Conservation (phyloP, 202 grass and related monocot genomes). For the Brachypodium distachyon region DNA sequence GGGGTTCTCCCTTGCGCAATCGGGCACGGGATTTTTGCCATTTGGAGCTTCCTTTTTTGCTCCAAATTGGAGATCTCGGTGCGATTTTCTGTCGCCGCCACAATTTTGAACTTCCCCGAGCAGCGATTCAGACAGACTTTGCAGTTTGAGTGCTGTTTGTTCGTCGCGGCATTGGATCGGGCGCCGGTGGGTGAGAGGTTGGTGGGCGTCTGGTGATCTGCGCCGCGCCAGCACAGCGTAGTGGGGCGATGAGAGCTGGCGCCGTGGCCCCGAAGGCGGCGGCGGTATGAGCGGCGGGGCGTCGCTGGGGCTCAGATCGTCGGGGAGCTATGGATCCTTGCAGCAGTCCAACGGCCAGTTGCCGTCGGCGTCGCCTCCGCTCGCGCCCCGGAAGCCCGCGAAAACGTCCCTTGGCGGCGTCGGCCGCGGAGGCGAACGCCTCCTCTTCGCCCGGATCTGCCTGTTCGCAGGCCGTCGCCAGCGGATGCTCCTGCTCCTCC, state of each 20-base stretch:
- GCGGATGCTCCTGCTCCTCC: conserved; percentile 51
- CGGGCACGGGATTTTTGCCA: not conserved
- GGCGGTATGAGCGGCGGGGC: conserved; percentile 58
- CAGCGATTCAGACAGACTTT: not conserved
- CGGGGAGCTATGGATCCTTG: conserved; percentile 80
- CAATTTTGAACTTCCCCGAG: not conserved
- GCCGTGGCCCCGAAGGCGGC: conserved; percentile 21
- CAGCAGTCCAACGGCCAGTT: conserved; percentile 38
- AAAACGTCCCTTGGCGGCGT: conserved; percentile 35
- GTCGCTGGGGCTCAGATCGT: conserved; percentile 75
- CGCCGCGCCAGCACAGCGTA: not conserved
- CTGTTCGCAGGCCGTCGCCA: conserved; percentile 41
- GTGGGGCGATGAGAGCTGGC: conserved; percentile 45
- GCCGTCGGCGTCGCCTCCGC: conserved; percentile 23
- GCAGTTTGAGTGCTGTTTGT: not conserved
- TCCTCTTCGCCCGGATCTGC: conserved; percentile 54
- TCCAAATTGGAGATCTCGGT: not conserved
- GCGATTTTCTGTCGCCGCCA: not conserved
- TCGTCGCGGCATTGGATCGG: conserved; percentile 20
- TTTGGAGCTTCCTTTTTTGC: not conserved
- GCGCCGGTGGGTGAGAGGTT: not conserved
- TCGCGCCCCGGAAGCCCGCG: conserved; percentile 26
- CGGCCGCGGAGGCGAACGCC: conserved; percentile 25
- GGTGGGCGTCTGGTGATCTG: conserved; percentile 11
- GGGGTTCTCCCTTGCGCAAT: not conserved